phyloP scores from a whole-genome alignment of 805 yeast species.

The Yamadazyma nakazawae region DNA sequence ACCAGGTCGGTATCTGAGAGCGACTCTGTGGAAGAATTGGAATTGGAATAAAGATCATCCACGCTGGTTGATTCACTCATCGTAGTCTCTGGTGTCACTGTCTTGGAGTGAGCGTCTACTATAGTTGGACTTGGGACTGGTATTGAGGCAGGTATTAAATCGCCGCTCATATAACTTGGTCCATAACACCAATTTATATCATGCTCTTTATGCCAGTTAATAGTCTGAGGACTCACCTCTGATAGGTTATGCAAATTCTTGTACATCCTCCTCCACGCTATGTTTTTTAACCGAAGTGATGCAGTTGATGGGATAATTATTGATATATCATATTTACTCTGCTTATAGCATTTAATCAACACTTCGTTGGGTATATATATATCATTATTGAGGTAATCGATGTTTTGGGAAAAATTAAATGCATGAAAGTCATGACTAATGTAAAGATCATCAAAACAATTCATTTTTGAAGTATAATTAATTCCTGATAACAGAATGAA shows the following conservation, averaged over 20 bases:
- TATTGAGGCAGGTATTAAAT: not conserved
- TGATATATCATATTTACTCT: constrained; percentile 13
- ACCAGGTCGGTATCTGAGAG: constrained; percentile 5
- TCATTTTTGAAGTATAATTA: constrained; percentile 6
- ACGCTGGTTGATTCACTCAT: too few relatives aligned
- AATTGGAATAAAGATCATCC: not conserved
- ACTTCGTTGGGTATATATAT: constrained; percentile 10
- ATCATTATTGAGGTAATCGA: constrained; percentile 17
- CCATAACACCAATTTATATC: constrained; percentile 57
- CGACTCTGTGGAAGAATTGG: constrained; percentile 8
- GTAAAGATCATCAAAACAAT: constrained; percentile 16
- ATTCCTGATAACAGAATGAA: not conserved
- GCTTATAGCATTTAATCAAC: constrained; percentile 16
- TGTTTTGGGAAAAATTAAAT: constrained; percentile 17
- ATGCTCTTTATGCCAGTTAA: constrained; percentile 54
- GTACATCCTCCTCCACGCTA: constrained; percentile 39
- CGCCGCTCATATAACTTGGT: constrained; percentile 28
- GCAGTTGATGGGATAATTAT: constrained; percentile 15
- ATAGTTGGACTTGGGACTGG: not conserved
- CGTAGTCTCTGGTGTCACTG: too few relatives aligned
- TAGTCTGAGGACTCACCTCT: constrained; percentile 39
- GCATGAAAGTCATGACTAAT: constrained; percentile 10
- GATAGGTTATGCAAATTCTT: constrained; percentile 26
- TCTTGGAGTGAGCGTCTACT: too few relatives aligned
- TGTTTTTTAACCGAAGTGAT: constrained; percentile 29